Evolutionary conservation across 2,329 filamentous ascomycete genomes (phyloP), one percentile per base, ranked within the genome.

Genomic region (Tothia fuscella): DNA sequence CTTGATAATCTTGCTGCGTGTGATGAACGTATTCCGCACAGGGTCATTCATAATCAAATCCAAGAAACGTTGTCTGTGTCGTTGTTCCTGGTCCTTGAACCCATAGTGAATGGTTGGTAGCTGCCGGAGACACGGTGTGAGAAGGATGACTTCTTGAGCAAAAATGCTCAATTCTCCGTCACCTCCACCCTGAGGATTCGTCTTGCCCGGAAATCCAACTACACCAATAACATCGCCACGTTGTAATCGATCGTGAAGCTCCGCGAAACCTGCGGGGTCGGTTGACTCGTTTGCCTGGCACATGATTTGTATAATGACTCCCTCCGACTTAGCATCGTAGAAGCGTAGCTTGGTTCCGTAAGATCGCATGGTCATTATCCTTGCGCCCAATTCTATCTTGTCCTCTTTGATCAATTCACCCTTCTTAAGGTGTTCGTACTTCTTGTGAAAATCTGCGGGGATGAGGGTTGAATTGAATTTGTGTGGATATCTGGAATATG

Each of bases 1-100:
- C 47, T 76, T 78, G 57, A 93, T 77, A 56, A 96, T 88, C 74
- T 85, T 87, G 55, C 85, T 78, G 42, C 91, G 77, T 29, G 83
- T 87, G 54, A 86, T 72, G 62, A 96, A 83, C 44, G 88, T 82
- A 46, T 93, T 75, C 42, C 87, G 78, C 34, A 82, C 85, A 48
- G 72, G 72, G 56, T 93, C 83, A 65, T 98, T 95, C 81, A 96
- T 93, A 64, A 98, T 91, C 53, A 98, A 70, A 62, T 98, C 91
- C 40, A 98, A 77, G 33, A 37, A 43, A 21, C 33, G 77, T 68
- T 94, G 84, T 53, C 93, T 82, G 73, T 86, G 88, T 47, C 91
- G 78, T 63, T 88, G 82, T 65, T 98, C 44, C 58, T 87, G 77
- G 60, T 96, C 88, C 72, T 93, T 89, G 71, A 96, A 87, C 48